These are phyloP conservation scores for Candida sp. DNA, from an alignment of 1,139 yeast species.

Conservation along the genomic window DNA sequence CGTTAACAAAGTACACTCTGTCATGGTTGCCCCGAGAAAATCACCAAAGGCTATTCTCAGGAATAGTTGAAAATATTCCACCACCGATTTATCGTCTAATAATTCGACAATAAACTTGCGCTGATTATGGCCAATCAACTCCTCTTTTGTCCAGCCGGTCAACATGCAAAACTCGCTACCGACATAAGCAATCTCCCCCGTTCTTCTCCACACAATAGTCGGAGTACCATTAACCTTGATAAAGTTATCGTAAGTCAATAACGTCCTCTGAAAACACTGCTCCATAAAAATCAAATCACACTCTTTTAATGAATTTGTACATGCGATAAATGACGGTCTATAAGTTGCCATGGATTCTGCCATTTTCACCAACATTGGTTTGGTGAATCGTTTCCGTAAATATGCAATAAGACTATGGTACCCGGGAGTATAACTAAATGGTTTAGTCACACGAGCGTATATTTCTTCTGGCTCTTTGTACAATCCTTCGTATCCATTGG, in stretches of 20 bases:
- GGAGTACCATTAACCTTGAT: conserved; percentile 89
- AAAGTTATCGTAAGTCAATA: conserved; percentile 83
- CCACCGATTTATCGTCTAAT: conserved; percentile 82
- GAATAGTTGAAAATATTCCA: conserved; percentile 85
- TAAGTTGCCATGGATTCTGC: conserved; percentile 88
- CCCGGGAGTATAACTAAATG: conserved; percentile 89
- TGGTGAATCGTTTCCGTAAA: conserved; percentile 66
- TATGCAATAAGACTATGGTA: conserved; percentile 80
- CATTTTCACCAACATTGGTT: conserved; percentile 71
- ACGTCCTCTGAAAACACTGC: conserved; percentile 89
- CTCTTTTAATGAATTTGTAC: conserved; percentile 82
- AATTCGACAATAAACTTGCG: conserved; percentile 80
- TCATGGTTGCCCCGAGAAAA: conserved; percentile 86
- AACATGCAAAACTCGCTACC: conserved; percentile 88
- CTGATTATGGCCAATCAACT: conserved; percentile 45
- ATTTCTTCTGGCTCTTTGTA: conserved; percentile 77
- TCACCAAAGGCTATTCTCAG: conserved; percentile 89
- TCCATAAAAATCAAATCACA: conserved; percentile 95
- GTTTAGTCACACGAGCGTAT: conserved; percentile 67
- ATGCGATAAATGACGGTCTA: conserved; percentile 89
- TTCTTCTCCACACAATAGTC: conserved; percentile 91
- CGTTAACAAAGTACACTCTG: conserved; percentile 73
- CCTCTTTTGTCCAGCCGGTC: conserved; percentile 84
- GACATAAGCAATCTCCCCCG: conserved; percentile 93
- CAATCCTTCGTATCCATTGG: conserved; percentile 9